These are phyloP conservation scores for Macrophomina tecta DNA, from an alignment of 2,329 filamentous ascomycete genomes.

Conservation along the genomic window DNA sequence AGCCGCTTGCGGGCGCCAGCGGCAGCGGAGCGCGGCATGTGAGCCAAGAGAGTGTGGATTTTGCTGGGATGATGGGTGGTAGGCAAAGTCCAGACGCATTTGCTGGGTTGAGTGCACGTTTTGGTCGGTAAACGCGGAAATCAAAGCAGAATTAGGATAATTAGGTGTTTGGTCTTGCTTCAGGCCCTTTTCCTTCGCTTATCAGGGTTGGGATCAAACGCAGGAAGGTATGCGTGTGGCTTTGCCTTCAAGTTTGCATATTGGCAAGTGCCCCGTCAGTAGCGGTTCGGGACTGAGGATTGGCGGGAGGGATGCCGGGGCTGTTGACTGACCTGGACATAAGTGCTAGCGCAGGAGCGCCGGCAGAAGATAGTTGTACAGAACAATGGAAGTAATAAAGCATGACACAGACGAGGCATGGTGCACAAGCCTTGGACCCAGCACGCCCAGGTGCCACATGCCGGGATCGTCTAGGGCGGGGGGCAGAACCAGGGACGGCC, in stretches of 20 bases:
- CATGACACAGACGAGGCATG: background rate
- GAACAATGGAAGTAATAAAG: slow-evolving; percentile 10
- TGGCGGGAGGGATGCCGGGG: background rate
- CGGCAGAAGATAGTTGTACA: slow-evolving; percentile 11
- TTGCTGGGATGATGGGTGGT: slow-evolving; percentile 67
- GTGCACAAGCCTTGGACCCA: background rate
- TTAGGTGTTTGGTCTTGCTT: background rate
- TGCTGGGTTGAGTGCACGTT: slow-evolving; percentile 69
- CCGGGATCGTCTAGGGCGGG: background rate
- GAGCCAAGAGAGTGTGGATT: slow-evolving; percentile 74
- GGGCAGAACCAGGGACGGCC: background rate
- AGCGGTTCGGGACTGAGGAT: background rate
- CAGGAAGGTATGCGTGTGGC: background rate
- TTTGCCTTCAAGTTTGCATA: background rate
- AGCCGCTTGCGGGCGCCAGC: slow-evolving; percentile 32
- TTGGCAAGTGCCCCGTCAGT: background rate
- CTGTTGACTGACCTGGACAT: background rate
- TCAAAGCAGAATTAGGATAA: background rate
- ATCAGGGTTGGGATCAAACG: background rate
- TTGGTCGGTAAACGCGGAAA: slow-evolving; percentile 7
- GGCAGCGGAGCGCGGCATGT: slow-evolving; percentile 48
- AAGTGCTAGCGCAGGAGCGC: background rate
- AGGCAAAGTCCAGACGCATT: slow-evolving; percentile 82
- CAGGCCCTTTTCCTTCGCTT: background rate
- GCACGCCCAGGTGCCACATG: background rate